Evolutionary conservation across 2,329 filamentous ascomycete species (phyloP), one percentile per base, ranked within the genome.

Genomic region (Lizonia empirigonia): DNA sequence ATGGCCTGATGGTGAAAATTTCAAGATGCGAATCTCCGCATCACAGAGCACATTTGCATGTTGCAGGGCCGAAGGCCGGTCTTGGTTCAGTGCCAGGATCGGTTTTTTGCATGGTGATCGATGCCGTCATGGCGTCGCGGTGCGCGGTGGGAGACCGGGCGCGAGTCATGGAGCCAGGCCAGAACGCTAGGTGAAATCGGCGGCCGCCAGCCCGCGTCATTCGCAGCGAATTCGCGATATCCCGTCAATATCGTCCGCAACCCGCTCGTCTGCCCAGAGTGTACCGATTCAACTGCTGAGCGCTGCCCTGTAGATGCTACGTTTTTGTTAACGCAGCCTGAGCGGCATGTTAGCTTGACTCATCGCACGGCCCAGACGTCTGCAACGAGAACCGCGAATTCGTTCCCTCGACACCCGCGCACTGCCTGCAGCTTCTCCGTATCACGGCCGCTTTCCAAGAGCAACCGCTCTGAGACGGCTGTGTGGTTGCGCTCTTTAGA

Each of bases 51-150:
- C 37, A 42, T 47, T 52, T 23, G 13, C 42, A 52, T 52, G 42
- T 18, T 34, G 27, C 16, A 30, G 42, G 23, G 32, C 44, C 36
- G 41, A 35, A 12, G 37, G 18, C 12, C 7, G 16, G 8, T n/a
- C 13, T 39, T 38, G 22, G 37, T 42, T 33, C 15, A 42, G 44
- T 16, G 38, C 19, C n/a, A n/a, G 38, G 49, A 52, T 52, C 49
- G 49, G 23, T 9, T 42, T 47, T n/a, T 52, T 47, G 24, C 34
- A 27, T 47, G 49, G 38, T 52, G 49, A 52, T 52, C 49, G 49
- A 52, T 47, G 49, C 23, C 42, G 49, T 47, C 42, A 52, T 27
- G 37, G 49, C 45, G 48, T 40, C 40, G 30, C 29, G 23, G 13
- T 20, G 15, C 13, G 12, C 18, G 10, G 38, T 37, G 46, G 49